These are phyloP conservation scores for Reutealis trisperma DNA, from an alignment of 345 rosid species.

Conservation along the genomic window DNA sequence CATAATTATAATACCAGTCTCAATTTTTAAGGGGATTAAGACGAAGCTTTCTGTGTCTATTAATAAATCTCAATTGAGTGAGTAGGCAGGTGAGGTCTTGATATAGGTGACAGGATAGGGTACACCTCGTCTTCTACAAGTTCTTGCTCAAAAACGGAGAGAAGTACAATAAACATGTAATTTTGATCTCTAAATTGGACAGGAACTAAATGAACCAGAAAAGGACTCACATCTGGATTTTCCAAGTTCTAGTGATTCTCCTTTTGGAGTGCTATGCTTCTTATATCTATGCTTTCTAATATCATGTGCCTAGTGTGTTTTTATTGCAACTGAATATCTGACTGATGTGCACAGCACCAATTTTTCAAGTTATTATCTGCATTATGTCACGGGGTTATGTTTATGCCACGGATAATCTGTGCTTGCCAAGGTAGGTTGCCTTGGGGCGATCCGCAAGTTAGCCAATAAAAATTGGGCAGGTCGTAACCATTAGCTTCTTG, in stretches of 20 bases:
- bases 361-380: background rate
- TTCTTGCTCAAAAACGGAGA: too few relatives aligned
- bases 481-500: background rate
- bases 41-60: background rate
- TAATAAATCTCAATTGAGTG: background rate
- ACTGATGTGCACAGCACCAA: background rate
- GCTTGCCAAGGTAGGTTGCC: too few relatives aligned
- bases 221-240: background rate
- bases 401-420: too few relatives aligned
- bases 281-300: background rate
- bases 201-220: background rate
- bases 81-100: background rate
- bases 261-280: background rate
- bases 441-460: too few relatives aligned
- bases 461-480: too few relatives aligned
- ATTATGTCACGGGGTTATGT: too few relatives aligned
- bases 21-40: background rate
- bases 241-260: background rate
- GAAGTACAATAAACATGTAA: background rate
- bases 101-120: background rate
- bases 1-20: background rate
- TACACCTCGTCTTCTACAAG: background rate
- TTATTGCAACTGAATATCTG: background rate
- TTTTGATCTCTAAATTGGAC: background rate
- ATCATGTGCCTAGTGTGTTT: background rate